Base-by-base conservation (phyloP, 306 rosid species). In the Alnus rubra region DNA sequence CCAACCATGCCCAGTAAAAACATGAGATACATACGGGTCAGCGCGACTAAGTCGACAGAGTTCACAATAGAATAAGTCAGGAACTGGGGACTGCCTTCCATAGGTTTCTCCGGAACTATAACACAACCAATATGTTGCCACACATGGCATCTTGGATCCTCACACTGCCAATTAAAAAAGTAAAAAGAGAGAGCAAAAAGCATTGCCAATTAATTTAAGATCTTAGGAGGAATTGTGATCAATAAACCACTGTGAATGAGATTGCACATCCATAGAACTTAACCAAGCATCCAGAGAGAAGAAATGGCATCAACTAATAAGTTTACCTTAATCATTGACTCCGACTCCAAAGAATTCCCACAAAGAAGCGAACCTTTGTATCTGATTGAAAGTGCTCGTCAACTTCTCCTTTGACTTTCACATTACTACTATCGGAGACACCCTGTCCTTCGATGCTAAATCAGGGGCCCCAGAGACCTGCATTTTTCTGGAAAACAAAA, bases 51-150 rank as follows among this genome's bases (percentile, higher is more conserved):
- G 97, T 69, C 99, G 94, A 84, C 99, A 96, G 62, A 90, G 71
- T 85, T 89, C 98, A 83, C 99, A 96, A 76, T 89, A 93, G 80
- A 96, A 96, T 63, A 82, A 65, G 33, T 93, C 94, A 62, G 99
- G 97, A 77, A 87, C 86, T 52, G 87, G 87, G 85, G 89, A 80
- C 68, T 81, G 86, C 92, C 87, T 76, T 96, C 99, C 79, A 82
- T 83, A 63, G 94, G 96, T 81, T 93, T 96, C 82, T 96, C 99
- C 0, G 98, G 90, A 81, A 93, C 85, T 84, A 96, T 70, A 77
- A 96, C 99, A 65, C 99, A 96, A 50, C 93, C 63, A 35, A 91
- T 90, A 78, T 96, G 99, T 82, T 96, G 99, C 98, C 98, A 90
- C 85, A 93, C 93, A 14, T 89, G 90, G 84, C 99, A 96, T 78